Conservation (phyloP, 2,329 filamentous ascomycete genomes). For the Dothistroma pini region DNA sequence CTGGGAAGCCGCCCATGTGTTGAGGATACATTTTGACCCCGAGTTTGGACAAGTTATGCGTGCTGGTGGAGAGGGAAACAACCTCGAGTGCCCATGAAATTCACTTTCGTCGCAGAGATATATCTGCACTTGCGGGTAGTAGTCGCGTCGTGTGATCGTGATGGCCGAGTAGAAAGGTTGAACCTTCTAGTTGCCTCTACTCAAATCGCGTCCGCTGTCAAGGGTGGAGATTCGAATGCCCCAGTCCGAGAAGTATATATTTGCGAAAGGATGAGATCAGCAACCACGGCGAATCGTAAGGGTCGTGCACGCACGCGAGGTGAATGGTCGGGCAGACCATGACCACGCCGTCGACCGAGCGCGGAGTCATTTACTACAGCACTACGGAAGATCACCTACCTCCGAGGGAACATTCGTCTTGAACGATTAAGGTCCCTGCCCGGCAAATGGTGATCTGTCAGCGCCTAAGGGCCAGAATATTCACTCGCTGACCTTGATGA, state of each 20-base stretch:
- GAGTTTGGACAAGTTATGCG: too few relatives aligned
- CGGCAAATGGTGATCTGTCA: too few relatives aligned
- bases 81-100: too few relatives aligned
- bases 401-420: too few relatives aligned
- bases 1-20: background rate
- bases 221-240: background rate
- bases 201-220: too few relatives aligned
- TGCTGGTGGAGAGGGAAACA: too few relatives aligned
- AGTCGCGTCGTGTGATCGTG: background rate
- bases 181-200: too few relatives aligned
- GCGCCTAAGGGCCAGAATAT: too few relatives aligned
- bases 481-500: too few relatives aligned
- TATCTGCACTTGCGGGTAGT: too few relatives aligned
- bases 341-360: background rate
- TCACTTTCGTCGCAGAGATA: too few relatives aligned
- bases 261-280: background rate
- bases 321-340: background rate
- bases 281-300: background rate
- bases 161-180: background rate
- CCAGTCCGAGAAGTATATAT: background rate
- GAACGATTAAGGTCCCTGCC: too few relatives aligned
- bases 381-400: background rate
- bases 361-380: background rate
- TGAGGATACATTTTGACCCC: background rate
- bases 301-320: background rate